A percentile compares a stretch with the other conserved stretches of the same genome.
Evolutionary conservation across 768 basidiomycete species (phyloP).

Genomic region (Trametes cinnabarina): DNA sequence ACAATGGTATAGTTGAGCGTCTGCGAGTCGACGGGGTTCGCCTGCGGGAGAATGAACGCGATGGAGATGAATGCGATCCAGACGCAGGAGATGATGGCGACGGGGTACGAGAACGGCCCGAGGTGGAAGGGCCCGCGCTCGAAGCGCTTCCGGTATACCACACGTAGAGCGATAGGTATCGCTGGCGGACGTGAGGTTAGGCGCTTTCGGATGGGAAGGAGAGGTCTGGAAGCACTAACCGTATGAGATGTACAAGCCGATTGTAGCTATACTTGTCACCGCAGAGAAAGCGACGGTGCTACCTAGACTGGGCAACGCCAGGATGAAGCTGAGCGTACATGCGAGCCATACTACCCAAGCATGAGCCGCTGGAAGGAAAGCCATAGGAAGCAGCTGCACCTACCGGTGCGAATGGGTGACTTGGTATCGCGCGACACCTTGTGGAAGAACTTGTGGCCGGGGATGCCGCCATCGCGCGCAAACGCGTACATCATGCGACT

Average conservation of each 20-base stretch:
- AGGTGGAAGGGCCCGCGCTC: constrained; percentile 72
- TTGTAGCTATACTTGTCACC: constrained; percentile 61
- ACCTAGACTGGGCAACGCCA: constrained; percentile 72
- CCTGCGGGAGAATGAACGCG: constrained; percentile 68
- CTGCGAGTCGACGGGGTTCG: constrained; percentile 66
- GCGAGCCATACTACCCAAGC: constrained; percentile 66
- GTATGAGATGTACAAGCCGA: constrained; percentile 76
- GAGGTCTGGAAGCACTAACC: constrained; percentile 32
- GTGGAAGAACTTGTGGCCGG: constrained; percentile 64
- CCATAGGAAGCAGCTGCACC: no score
- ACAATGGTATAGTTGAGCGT: constrained; percentile 77
- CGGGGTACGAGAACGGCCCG: constrained; percentile 57
- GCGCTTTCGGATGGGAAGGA: background rate
- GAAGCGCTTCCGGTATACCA: constrained; percentile 59
- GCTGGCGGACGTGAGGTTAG: constrained; percentile 25
- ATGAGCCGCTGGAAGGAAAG: no score
- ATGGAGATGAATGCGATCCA: constrained; percentile 77
- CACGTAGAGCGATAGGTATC: constrained; percentile 67
- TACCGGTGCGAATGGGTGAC: constrained; percentile 70
- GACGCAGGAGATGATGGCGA: constrained; percentile 52
- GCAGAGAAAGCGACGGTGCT: constrained; percentile 66
- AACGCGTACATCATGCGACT: constrained; percentile 85
- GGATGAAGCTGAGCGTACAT: constrained; percentile 70
- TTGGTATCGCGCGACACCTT: constrained; percentile 57
- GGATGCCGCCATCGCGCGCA: constrained; percentile 70